A percentile compares a stretch with the other conserved stretches of the same genome.
Evolutionary conservation across 2,329 filamentous ascomycete genomes (phyloP).

Genomic region (Rosellinia necatrix): DNA sequence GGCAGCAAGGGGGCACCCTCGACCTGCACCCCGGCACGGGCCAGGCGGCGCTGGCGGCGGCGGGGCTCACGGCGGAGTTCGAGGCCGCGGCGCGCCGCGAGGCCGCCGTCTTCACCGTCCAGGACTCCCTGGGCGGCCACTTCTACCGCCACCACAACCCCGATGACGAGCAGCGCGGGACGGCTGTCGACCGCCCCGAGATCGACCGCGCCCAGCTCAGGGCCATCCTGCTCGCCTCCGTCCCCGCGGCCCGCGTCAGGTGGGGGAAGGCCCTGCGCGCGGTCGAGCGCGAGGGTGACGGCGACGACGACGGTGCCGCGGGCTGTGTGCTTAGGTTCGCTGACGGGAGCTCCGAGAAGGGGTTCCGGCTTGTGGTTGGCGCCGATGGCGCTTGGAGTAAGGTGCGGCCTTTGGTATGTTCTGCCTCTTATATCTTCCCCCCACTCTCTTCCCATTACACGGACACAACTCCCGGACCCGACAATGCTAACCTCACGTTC

Average conservation of each 20-base stretch:
- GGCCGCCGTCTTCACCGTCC: slow-evolving; percentile 22
- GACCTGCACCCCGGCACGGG: slow-evolving; percentile 46
- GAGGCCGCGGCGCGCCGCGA: slow-evolving; percentile 27
- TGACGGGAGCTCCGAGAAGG: slow-evolving; percentile 18
- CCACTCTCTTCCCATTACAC: too few species aligned
- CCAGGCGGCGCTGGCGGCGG: slow-evolving; percentile 35
- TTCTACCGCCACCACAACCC: background rate
- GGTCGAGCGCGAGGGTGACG: slow-evolving; percentile 32
- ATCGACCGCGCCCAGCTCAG: slow-evolving; percentile 29
- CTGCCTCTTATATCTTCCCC: background rate
- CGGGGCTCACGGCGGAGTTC: slow-evolving; percentile 36
- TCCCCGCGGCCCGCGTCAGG: slow-evolving; percentile 16
- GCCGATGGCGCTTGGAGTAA: slow-evolving; percentile 46
- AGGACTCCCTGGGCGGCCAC: slow-evolving; percentile 8
- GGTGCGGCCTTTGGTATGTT: slow-evolving; percentile 35
- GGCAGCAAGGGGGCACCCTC: slow-evolving; percentile 46
- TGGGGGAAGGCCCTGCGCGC: slow-evolving; percentile 26
- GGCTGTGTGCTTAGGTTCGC: slow-evolving; percentile 16
- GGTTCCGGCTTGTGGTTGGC: slow-evolving; percentile 43
- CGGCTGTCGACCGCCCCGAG: slow-evolving; percentile 24
- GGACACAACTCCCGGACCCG: too few species aligned
- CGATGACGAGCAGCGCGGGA: background rate
- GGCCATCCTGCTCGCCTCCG: slow-evolving; percentile 22
- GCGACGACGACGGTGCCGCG: background rate
- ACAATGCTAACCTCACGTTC: background rate